Evolutionary conservation across 2,329 filamentous ascomycete species (phyloP), one percentile per base, ranked within the genome.

Genomic region (Hysterium pulicare): DNA sequence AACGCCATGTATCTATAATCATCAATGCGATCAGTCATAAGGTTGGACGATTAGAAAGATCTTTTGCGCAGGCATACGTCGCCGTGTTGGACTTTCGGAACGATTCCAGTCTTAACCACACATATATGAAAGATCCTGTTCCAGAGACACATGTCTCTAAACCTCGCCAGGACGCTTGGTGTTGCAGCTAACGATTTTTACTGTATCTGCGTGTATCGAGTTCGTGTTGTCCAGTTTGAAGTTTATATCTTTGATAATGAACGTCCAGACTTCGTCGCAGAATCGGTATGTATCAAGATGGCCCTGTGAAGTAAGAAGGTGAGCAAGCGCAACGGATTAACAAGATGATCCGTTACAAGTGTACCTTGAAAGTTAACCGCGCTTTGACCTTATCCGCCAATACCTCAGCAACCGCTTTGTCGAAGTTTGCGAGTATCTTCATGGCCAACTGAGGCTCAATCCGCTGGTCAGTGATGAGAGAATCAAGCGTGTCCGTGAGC

Each of bases 241-340:
- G n/a, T 84, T 90, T 42, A 97, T 90, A 54, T 97, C 93, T 71
- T 96, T 96, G 71, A 98, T 95, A 45, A 98, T 80, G 69, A 98
- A 98, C 1, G 93, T 98, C 93, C 93, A 98, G 45, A 98, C 93
- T 73, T 98, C 93, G 71, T 98, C 93, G 74, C 93, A 98, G 78
- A 98, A 98, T 56, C 93, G 86, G 75, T 98, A 98, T 13, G 93
- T 97, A 67, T 97, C 90, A 50, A 98, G 83, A 64, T 94, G 93
- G 36, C 93, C 93, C 91, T 96, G 57, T 35, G 42, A 9, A 38
- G 42, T 41, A 40, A 6, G n/a, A n/a, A n/a, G n/a, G 46, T 64
- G 32, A 61, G 53, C 41, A 38, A 35, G 30, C 30, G 34, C 15
- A 30, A 11, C 23, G 33, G 22, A 38, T 9, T 20, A 22, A 42